These are phyloP conservation scores for Yamadazyma diddensiae DNA, from an alignment of 1,139 yeast genomes.

Conservation along the genomic window DNA sequence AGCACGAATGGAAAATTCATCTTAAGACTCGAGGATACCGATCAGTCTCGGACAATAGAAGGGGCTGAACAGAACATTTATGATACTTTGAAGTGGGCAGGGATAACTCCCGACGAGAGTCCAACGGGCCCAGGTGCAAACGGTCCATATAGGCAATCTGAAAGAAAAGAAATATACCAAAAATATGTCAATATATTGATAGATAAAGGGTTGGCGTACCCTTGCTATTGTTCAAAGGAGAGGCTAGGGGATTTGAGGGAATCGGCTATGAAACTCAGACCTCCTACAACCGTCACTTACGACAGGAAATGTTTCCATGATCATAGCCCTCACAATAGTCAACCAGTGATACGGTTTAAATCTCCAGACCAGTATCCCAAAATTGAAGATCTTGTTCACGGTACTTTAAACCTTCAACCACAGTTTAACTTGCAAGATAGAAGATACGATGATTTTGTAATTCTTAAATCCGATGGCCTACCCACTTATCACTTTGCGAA, in stretches of 20 bases:
- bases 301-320: constrained; percentile 70
- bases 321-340: constrained; percentile 24
- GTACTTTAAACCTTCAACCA: constrained; percentile 71
- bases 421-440: constrained; percentile 68
- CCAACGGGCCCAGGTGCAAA: constrained; percentile 64
- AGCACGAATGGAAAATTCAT: constrained; percentile 79
- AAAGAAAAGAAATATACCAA: constrained; percentile 62
- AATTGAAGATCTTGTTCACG: constrained; percentile 74
- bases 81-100: constrained; percentile 75
- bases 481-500: constrained; percentile 98
- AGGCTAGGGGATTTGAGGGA: constrained; percentile 64
- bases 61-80: constrained; percentile 86
- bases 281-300: constrained; percentile 90
- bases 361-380: constrained; percentile 70
- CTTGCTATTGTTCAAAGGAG: constrained; percentile 85
- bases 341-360: constrained; percentile 55
- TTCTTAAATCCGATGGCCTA: constrained; percentile 84
- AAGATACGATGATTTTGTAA: constrained; percentile 85
- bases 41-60: constrained; percentile 66
- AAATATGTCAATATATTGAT: constrained; percentile 56
- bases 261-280: constrained; percentile 70
- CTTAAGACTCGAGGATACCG: constrained; percentile 89
- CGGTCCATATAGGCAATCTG: constrained; percentile 85
- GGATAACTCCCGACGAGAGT: constrained; percentile 76
- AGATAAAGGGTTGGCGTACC: constrained; percentile 70